These are phyloP conservation scores for Rhizopus sp. DNA, from an alignment of 371 early-diverging fungal genomes.

Conservation along the genomic window DNA sequence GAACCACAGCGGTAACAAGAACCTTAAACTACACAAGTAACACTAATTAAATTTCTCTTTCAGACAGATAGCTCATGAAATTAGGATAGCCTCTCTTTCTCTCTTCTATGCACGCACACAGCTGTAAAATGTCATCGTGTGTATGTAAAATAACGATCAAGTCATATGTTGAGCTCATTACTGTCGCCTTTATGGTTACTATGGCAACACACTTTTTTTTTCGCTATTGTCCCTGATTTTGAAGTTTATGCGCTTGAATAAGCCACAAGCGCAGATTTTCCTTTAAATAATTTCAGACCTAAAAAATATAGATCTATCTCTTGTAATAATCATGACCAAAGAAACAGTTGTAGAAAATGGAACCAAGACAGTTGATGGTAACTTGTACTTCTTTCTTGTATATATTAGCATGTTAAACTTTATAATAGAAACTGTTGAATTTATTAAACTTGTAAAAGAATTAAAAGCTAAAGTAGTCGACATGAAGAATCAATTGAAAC, in stretches of 20 bases:
- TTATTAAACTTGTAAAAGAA: slow-evolving; percentile 49
- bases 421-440: slow-evolving; percentile 26
- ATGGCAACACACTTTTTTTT: too few relatives aligned
- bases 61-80: too few relatives aligned
- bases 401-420: background rate
- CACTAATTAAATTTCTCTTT: background rate
- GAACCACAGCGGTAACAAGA: background rate
- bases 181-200: too few relatives aligned
- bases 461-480: slow-evolving; percentile 59
- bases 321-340: slow-evolving; percentile 16
- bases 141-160: too few relatives aligned
- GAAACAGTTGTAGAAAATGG: slow-evolving; percentile 1
- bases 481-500: slow-evolving; percentile 54
- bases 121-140: too few relatives aligned
- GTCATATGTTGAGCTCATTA: too few relatives aligned
- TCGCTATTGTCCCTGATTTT: too few relatives aligned
- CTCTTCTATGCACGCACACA: too few relatives aligned
- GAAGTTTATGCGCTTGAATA: too few relatives aligned
- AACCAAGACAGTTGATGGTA: background rate
- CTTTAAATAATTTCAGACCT: slow-evolving; percentile 3
- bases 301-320: slow-evolving; percentile 15
- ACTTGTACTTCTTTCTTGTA: background rate
- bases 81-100: too few relatives aligned
- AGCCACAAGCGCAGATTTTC: background rate
- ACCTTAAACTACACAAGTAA: background rate